Conservation (phyloP, 495 filamentous ascomycete genomes). For the Hypomontagnella monticulosa region DNA sequence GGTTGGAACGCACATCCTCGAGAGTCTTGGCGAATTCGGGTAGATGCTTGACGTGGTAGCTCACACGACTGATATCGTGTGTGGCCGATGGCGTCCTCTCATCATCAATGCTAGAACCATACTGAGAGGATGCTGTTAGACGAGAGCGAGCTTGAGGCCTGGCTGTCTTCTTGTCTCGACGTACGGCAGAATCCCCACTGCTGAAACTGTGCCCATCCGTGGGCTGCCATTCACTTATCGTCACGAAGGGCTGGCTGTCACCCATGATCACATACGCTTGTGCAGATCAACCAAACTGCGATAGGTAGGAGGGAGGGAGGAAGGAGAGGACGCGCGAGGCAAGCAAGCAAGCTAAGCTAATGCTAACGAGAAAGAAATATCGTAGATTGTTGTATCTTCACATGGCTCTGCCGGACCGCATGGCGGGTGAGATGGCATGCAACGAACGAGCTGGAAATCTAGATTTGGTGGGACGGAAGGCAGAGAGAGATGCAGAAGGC, state of each 20-base stretch:
- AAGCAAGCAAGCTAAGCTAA: constrained; percentile 2
- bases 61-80: constrained; percentile 63
- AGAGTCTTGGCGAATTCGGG: constrained; percentile 59
- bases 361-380: constrained; percentile 24
- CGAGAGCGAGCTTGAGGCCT: constrained; percentile 41
- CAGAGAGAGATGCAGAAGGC: neutral
- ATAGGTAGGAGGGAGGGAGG: neutral
- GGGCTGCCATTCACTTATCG: constrained; percentile 55
- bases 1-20: constrained; percentile 53
- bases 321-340: constrained; percentile 9
- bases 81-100: constrained; percentile 55
- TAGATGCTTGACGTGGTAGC: constrained; percentile 61
- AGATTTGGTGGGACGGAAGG: neutral
- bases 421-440: constrained; percentile 23
- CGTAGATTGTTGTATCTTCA: constrained; percentile 26
- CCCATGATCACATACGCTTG: constrained; percentile 48
- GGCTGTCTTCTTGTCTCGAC: constrained; percentile 43
- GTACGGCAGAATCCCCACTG: constrained; percentile 59
- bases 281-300: constrained; percentile 32
- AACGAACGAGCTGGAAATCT: constrained; percentile 7
- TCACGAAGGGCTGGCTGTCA: constrained; percentile 50
- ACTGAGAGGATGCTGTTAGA: constrained; percentile 47
- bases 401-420: constrained; percentile 34
- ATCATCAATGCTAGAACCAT: constrained; percentile 54
- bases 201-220: constrained; percentile 54